Conservation (phyloP, 2,329 filamentous ascomycete genomes). For the Nectriaceae sp. region DNA sequence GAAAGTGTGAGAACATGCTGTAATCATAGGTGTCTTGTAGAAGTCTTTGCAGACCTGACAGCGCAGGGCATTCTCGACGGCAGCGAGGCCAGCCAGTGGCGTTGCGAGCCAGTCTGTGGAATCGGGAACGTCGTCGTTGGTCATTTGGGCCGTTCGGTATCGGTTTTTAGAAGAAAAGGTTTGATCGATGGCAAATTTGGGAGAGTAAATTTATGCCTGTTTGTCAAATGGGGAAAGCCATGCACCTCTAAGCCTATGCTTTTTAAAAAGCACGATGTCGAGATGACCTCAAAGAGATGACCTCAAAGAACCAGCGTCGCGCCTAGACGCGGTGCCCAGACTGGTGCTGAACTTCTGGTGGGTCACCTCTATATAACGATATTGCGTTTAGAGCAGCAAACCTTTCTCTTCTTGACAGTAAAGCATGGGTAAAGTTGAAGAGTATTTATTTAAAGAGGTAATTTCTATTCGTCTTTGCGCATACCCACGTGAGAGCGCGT, state of each 20-base stretch:
- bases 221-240: no score
- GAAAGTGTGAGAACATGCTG: slow-evolving; percentile 92
- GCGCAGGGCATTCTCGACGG: slow-evolving; percentile 81
- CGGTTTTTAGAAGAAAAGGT: not conserved
- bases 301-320: slow-evolving; percentile 14
- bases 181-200: no score
- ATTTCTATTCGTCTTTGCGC: not conserved
- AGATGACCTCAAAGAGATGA: not conserved
- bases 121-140: slow-evolving; percentile 58
- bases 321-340: slow-evolving; percentile 23
- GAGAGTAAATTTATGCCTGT: no score
- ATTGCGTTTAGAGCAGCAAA: no score
- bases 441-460: slow-evolving; percentile 4
- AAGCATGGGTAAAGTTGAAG: no score
- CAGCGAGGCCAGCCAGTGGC: slow-evolving; percentile 63
- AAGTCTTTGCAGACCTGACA: slow-evolving; percentile 99
- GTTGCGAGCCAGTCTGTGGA: slow-evolving; percentile 85
- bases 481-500: slow-evolving; percentile 39
- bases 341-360: slow-evolving; percentile 11
- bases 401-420: no score
- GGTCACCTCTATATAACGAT: slow-evolving; percentile 6
- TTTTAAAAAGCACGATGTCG: no score
- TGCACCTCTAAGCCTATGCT: no score
- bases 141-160: slow-evolving; percentile 27
- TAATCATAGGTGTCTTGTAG: slow-evolving; percentile 91